Conservation (phyloP, 345 rosid species). For the Hibiscus mutabilis region DNA sequence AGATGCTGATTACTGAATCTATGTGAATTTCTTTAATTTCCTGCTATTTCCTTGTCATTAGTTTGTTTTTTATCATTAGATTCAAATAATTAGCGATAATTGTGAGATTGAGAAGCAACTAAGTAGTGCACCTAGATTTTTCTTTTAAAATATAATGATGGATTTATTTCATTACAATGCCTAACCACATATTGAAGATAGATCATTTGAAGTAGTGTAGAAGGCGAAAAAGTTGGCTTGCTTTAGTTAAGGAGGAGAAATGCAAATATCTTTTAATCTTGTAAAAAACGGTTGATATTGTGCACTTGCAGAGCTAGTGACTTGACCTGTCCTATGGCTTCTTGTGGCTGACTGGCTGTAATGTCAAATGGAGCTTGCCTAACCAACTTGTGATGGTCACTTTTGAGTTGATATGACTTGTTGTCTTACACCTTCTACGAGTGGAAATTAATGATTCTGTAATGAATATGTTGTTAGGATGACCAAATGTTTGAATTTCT, state of each 20-base stretch:
- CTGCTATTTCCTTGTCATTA: not conserved
- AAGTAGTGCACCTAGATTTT: not conserved
- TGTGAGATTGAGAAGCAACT: not conserved
- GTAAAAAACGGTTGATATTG: not conserved
- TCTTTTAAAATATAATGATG: not conserved
- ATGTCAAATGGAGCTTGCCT: not conserved
- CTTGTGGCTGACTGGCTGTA: not conserved
- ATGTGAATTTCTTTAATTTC: not conserved
- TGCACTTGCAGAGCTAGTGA: not conserved
- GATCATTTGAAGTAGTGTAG: not conserved
- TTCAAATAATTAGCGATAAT: not conserved
- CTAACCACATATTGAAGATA: not conserved
- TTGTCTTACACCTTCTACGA: not conserved
- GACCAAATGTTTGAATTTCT: not conserved
- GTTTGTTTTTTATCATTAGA: not conserved
- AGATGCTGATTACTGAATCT: not conserved
- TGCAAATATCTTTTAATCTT: not conserved
- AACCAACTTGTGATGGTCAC: not conserved
- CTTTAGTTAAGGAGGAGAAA: constrained; percentile 3
- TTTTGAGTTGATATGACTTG: not conserved
- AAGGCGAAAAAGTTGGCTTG: not conserved
- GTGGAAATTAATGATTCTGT: not conserved
- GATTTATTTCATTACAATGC: not conserved
- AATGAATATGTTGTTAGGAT: not conserved
- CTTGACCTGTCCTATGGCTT: not conserved